Evolutionary conservation across 148 eudicot species (phyloP), one percentile per base, ranked within the genome.

Genomic region (Polygonum aviculare): DNA sequence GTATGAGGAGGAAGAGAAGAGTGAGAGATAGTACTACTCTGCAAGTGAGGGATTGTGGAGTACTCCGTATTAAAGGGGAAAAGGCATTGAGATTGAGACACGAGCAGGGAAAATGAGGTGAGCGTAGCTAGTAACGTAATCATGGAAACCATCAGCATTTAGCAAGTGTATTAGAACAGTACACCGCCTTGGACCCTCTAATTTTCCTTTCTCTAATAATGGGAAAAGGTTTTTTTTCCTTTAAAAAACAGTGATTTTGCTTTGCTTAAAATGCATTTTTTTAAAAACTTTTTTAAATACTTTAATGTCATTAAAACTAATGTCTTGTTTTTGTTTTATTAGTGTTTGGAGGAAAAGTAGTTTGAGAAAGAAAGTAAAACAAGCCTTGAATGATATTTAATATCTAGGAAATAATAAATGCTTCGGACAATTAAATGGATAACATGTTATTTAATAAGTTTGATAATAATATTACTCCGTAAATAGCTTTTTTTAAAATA

Each of bases 161-260:
- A 26, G 21, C 67, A 60, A 60, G 67, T 60, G 31, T 26, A 26
- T 0, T 26, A 26, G 31, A 60, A 11, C 67, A 26, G 26, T 60
- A 35, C 38, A 62, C 69, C 69, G 38, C 69, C 69, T 18, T 31
- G 69, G 69, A 62, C 69, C 69, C 47, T 51, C 21, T 51, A n/a
- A 62, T 31, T 8, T 11, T 11, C 15, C 22, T 26, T 31, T 62
- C 69, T 62, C 39, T 12, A 12, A 62, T 11, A 62, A 31, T 62
- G 16, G 69, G 31, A 62, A 31, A 62, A 31, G 6, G 1, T 54
- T n/a, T 54, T 1, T 26, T 26, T 26, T 26, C 31, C 31, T 26
- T n/a, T 14, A 16, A 50, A 14, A 14, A 5, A 16, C 15, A 54
- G 21, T 54, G 26, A n/a, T 54, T 50, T 50, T 54, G 5, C 60